A percentile compares a stretch with the other conserved stretches of the same genome.
phyloP scores from a whole-genome alignment of 164 flowering plant species.

The Nelumbo lutea region DNA sequence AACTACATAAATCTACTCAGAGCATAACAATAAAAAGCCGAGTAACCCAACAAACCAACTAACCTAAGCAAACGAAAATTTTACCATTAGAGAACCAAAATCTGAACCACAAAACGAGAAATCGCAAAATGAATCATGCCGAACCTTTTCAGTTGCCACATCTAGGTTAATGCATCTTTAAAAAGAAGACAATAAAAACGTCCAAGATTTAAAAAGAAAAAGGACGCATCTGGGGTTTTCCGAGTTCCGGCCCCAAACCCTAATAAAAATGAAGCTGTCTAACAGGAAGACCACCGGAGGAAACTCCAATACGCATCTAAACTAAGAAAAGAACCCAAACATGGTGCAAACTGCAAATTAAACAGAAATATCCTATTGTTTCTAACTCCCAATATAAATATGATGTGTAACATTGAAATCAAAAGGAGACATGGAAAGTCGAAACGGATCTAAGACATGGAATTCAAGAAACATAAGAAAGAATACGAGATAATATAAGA shows the following conservation, averaged over 20 bases:
- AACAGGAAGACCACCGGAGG: not conserved
- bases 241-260: not conserved
- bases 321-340: not conserved
- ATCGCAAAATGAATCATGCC: not conserved
- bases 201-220: not conserved
- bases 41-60: too few species aligned
- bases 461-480: not conserved
- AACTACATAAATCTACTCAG: too few species aligned
- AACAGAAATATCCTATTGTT: not conserved
- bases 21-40: too few species aligned
- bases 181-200: not conserved
- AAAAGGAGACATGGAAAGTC: not conserved
- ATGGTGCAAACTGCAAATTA: too few species aligned
- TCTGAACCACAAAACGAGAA: not conserved
- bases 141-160: not conserved
- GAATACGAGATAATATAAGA: not conserved
- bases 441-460: not conserved
- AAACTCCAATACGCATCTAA: not conserved
- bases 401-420: not conserved
- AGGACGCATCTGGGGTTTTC: not conserved
- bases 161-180: not conserved
- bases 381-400: not conserved
- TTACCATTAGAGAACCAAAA: not conserved
- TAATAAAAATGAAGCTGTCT: not conserved
- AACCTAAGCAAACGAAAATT: not conserved